Base-by-base conservation (phyloP, 139 green algal genomes). In the Picochlorum sp. region DNA sequence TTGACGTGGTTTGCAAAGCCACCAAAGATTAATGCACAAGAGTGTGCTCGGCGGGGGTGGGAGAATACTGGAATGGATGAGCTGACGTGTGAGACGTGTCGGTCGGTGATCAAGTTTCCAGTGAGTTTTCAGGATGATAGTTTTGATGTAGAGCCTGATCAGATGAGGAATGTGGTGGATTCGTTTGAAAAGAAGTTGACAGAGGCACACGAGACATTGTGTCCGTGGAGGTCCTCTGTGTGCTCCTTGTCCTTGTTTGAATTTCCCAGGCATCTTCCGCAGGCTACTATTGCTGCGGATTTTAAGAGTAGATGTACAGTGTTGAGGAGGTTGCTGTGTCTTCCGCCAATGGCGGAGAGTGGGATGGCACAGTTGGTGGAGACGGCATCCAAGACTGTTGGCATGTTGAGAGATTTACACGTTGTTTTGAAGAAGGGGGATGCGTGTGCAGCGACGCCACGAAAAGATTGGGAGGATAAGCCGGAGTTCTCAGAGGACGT, bases 1-100 rank as follows among this genome's bases (percentile, higher is more conserved):
- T 60, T 69, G 55, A 90, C 82, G 14, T 91, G 85, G 85, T 91
- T 91, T 45, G 69, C 49, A 50, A 91, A 91, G 70, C 85, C 85
- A 8, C 59, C 62, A 2, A 37, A 50, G 3, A 80, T 85, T 6
- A 70, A 68, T 3, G 69, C 85, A 0, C 64, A 88, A 15, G 70
- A 76, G n/a, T 90, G 84, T 44, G 81, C 85, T 4, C 52, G 78
- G 13, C 62, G 74, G 3, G 84, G 85, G 4, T 90, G 84, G 84
- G 45, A 72, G 18, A 91, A 91, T 67, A 52, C 68, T 1, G 69
- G 49, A 4, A 28, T 59, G 8, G 84, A 91, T 71, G 60, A 74
- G 52, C 70, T 91, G 3, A 56, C 41, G 15, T 91, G 84, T 72
- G 79, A 89, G 69, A 72, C 68, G 10, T 90, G 84, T 73, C 57